A percentile compares a stretch with the other conserved stretches of the same genome.
Evolutionary conservation across 2,329 filamentous ascomycete genomes (phyloP).

Genomic region (Talaromyces funiculosus): DNA sequence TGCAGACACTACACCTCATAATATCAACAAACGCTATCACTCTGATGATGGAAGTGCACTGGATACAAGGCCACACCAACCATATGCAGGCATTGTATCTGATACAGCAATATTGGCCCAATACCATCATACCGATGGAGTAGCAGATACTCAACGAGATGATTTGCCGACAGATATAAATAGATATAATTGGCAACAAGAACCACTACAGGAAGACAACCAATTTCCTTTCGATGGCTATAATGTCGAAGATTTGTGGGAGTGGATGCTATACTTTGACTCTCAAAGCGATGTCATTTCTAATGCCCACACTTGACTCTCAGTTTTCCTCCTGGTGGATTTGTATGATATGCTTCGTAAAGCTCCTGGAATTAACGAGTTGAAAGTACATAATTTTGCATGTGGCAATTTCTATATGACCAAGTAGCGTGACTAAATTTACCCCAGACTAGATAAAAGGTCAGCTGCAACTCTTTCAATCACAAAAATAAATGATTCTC

Average conservation of each 20-base stretch:
- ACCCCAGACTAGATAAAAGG: not conserved
- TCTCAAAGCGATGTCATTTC: constrained; percentile 8
- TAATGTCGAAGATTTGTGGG: constrained; percentile 22
- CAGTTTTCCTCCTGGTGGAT: not conserved
- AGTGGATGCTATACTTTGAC: constrained; percentile 21
- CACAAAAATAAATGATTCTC: not conserved
- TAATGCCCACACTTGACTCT: not conserved
- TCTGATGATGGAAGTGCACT: not conserved
- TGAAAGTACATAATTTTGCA: not conserved
- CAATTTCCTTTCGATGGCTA: constrained; percentile 19
- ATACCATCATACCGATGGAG: not conserved
- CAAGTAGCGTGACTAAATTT: not conserved
- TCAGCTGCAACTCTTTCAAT: not conserved
- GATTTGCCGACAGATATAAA: not conserved
- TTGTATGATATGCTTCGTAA: not conserved
- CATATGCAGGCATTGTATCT: not conserved
- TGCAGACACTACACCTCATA: not conserved
- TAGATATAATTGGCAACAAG: constrained; percentile 8
- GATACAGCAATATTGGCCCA: not conserved
- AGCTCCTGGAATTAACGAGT: not conserved
- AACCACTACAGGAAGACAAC: constrained; percentile 4
- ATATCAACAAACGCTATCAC: not conserved
- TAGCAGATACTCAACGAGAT: not conserved
- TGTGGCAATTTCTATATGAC: not conserved
- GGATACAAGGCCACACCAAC: not conserved